Percentiles rank a stretch among this genome's conserved stretches.
Evolutionary conservation across 2,329 filamentous ascomycete species (phyloP).

Genomic region (Zymoseptoria crescenta): DNA sequence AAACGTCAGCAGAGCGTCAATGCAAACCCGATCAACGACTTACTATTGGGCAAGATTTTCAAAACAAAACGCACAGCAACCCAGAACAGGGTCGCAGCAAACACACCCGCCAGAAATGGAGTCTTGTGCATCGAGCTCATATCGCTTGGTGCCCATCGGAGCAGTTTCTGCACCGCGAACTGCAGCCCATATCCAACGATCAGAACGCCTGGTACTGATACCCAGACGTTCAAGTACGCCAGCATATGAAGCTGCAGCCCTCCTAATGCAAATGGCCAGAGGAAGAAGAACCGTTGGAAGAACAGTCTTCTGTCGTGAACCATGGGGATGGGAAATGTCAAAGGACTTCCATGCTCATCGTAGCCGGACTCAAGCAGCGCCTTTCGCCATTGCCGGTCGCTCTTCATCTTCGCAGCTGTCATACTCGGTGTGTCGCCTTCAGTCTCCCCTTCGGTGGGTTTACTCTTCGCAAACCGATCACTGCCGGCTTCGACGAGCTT

Average conservation of each 20-base stretch:
- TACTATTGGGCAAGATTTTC: slow-evolving; percentile 62
- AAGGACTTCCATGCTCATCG: slow-evolving; percentile 65
- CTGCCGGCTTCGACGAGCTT: slow-evolving; percentile 94
- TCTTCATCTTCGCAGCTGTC: slow-evolving; percentile 87
- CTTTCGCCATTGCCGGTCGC: slow-evolving; percentile 68
- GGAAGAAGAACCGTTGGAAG: slow-evolving; percentile 77
- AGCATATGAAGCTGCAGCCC: slow-evolving; percentile 64
- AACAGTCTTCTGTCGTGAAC: slow-evolving; percentile 72
- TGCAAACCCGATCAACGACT: not conserved
- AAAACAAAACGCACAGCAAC: slow-evolving; percentile 69
- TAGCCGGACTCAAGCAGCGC: slow-evolving; percentile 80
- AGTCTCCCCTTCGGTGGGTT: slow-evolving; percentile 29
- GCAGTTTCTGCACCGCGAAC: slow-evolving; percentile 65
- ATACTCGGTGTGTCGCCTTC: slow-evolving; percentile 84
- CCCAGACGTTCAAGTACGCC: slow-evolving; percentile 64
- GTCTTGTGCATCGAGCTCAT: slow-evolving; percentile 89
- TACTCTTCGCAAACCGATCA: slow-evolving; percentile 83
- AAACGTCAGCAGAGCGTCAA: slow-evolving; percentile 18
- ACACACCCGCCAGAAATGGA: slow-evolving; percentile 89
- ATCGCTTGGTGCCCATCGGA: slow-evolving; percentile 75
- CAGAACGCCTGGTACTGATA: slow-evolving; percentile 65
- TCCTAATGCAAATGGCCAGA: slow-evolving; percentile 76
- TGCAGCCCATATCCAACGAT: slow-evolving; percentile 64
- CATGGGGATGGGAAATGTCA: slow-evolving; percentile 65
- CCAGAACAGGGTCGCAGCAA: slow-evolving; percentile 77